Base-by-base conservation (phyloP, 352 stramenopile species). In the Pythium plurisporium region DNA sequence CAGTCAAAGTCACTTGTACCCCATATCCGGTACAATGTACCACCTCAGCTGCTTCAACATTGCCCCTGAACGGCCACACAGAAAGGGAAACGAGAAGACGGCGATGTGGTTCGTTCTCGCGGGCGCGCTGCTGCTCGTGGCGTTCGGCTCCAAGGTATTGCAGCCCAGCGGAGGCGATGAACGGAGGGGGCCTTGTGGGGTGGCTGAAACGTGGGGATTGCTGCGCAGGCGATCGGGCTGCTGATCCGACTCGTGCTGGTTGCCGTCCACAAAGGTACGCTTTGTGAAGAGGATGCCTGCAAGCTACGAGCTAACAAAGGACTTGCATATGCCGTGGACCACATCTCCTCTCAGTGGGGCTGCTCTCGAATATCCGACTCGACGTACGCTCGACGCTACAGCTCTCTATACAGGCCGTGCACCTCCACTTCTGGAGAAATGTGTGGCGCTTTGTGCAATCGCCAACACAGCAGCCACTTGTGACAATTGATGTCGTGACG, bases 381-480 rank as follows among this genome's bases (percentile, higher is more conserved):
- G 58, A 82, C 40, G 23, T 67, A 4, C 19, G 46, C 4, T 81
- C 66, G 14, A 73, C 59, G 47, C n/a, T 90, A n/a, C 72, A 66
- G 10, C 55, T 93, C n/a, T 59, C 33, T 2, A 42, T 79, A 10
- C 45, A 48, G 1, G 45, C 52, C 0, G 47, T 90, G 6, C 65
- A 70, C n/a, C 59, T 93, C 27, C 71, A 64, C 19, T 59, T 91
- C 41, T 90, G 81, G 80, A 50, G 60, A 10, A 63, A 76, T 9
- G 36, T 87, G 23, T 76, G 69, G 72, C 52, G 43, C 20, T 89
- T 89, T 38, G n/a, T 87, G 10, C 65, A 59, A 10, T 55, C 77
- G 10, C 77, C 75, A 6, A 71, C 67, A 5, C 66, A 68, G 62
- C 55, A 67, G 19, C 72, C 71, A 9, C 59, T 92, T 4, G 15